Base-by-base conservation (phyloP, 2,329 filamentous ascomycete species). In the Alternaria angustiovoidea region DNA sequence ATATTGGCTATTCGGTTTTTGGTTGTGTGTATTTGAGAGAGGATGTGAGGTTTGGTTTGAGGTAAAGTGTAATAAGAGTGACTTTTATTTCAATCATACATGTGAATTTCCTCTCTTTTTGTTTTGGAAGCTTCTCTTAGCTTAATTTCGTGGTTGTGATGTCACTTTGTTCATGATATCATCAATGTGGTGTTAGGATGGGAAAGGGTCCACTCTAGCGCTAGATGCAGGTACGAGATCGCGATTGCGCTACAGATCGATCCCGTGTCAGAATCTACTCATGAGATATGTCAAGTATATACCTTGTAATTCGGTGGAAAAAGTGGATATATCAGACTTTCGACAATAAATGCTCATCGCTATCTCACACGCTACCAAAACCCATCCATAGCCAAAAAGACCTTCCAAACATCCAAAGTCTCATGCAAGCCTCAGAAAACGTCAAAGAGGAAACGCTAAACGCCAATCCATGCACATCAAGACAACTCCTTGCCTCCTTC, bases 91-190 rank as follows among this genome's bases (percentile, higher is more conserved):
- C 38, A 20, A 2, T 49, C 39, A 38, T 14, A 36, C 32, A 38
- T 30, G 14, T 20, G 14, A 38, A 8, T 12, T 26, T 49, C 22
- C 18, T 49, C 20, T 36, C 22, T 26, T 34, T n/a, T 49, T 49
- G 14, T 22, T 6, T 22, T 49, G 22, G 8, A n/a, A 9, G 3
- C 20, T 18, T 36, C 14, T 14, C 16, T 26, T 24, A n/a, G 30
- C 46, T 32, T 49, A 36, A 32, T 49, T 18, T 20, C 32, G 46
- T 49, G 30, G 32, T 20, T 49, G 30, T 49, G 32, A 36, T 49
- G 46, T 49, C 46, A 36, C 32, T 49, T 49, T 49, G 24, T 49
- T 49, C 46, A 49, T 49, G 46, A 49, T 49, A 49, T 49, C 46
- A 49, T 49, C 46, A 49, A 24, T 49, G 32, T 49, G 20, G 30